Evolutionary conservation across 345 rosid genomes (phyloP).

Genomic region (Microthlaspi erraticum): DNA sequence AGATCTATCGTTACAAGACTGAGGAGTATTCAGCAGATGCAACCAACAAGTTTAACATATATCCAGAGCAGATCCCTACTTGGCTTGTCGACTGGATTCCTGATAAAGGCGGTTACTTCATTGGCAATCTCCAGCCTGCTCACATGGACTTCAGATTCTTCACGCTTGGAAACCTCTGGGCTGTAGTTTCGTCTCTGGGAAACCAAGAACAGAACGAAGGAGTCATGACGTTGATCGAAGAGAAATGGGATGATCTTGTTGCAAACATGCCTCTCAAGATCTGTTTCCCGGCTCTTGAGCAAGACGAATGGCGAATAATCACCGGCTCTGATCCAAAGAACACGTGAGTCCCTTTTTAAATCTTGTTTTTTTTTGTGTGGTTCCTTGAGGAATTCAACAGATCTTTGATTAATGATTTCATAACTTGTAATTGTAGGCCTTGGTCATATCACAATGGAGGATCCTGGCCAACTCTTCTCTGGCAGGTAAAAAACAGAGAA

Average conservation of each 20-base stretch:
- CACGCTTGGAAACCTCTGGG: slow-evolving; percentile 94
- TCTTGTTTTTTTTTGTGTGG: neutral
- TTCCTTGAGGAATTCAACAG: neutral
- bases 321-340: slow-evolving; percentile 99
- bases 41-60: slow-evolving; percentile 89
- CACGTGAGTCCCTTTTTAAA: slow-evolving; percentile 61
- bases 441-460: slow-evolving; percentile 99
- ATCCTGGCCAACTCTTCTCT: slow-evolving; percentile 96
- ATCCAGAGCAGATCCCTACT: slow-evolving; percentile 95
- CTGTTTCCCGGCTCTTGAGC: slow-evolving; percentile 87
- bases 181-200: slow-evolving; percentile 75
- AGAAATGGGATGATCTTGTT: slow-evolving; percentile 92
- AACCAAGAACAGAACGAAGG: slow-evolving; percentile 75
- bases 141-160: slow-evolving; percentile 99
- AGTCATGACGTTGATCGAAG: slow-evolving; percentile 73
- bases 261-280: slow-evolving; percentile 96
- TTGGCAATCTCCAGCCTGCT: slow-evolving; percentile 94
- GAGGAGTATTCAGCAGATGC: slow-evolving; percentile 94
- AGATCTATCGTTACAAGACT: slow-evolving; percentile 92
- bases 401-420: slow-evolving; percentile 25
- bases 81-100: slow-evolving; percentile 98
- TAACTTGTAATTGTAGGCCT: slow-evolving; percentile 56
- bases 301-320: slow-evolving; percentile 91
- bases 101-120: slow-evolving; percentile 83
- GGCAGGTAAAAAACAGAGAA: slow-evolving; percentile 70